Evolutionary conservation across 192 early-diverging fungal genomes (phyloP), one percentile per base, ranked within the genome.

Genomic region (Funneliformis mosseae): DNA sequence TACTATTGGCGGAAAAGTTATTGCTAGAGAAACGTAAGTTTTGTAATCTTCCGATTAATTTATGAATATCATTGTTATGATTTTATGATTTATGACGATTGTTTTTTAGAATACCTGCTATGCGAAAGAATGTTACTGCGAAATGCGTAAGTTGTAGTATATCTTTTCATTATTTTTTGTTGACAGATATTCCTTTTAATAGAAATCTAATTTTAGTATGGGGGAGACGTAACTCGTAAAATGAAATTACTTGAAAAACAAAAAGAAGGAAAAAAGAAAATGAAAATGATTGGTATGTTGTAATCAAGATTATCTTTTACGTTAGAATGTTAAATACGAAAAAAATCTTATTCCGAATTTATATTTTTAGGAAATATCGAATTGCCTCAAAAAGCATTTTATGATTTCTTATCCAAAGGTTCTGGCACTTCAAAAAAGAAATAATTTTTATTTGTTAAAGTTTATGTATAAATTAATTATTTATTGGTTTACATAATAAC

Each of bases 221-320:
- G 97, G 27, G 97, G 97, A 23, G 97, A 99, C 87, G 91, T 96
- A 16, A 95, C 97, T 3, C 91, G 97, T 33, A 97, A 97, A 85
- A 99, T 98, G 97, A 99, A 99, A 86, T 89, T 99, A 62, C 83
- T 99, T 77, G 92, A 97, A 70, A 94, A 94, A 75, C 96, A 97
- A 87, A 97, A 97, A 87, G 96, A 93, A 72, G 97, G 96, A 74
- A 99, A 99, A 89, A 98, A 98, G 88, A 88, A 93, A 62, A 95
- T 97, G 94, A 91, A 95, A 83, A 88, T 89, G 81, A 92, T 93
- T 83, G 93, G 93, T 85, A 81, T 81, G 74, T 42, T 45, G 2
- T 55, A 55, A 0, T 55, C 14, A 21, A 21, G 50, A 55, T 55
- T 55, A 21, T 5, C 18, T 55, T 55, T 55, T 50, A 12, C 16